Conservation (phyloP, 2,329 filamentous ascomycete genomes). For the Chaetomium sp. region DNA sequence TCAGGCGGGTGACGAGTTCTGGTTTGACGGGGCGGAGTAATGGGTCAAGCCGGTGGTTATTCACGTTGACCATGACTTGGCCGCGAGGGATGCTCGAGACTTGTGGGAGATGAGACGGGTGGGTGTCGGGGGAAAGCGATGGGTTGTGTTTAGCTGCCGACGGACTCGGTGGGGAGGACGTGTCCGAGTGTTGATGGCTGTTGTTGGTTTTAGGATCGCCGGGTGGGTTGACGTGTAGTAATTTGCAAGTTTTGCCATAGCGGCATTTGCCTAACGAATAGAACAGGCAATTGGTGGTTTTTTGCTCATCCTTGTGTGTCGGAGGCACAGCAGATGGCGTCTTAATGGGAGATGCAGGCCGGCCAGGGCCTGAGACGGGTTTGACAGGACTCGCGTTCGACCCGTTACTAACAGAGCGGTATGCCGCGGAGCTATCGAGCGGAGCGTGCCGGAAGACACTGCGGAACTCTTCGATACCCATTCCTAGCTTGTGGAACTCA, state of each 20-base stretch:
- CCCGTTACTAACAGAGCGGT: not conserved
- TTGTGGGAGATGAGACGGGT: constrained; percentile 16
- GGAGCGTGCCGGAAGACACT: constrained; percentile 40
- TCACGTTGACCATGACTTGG: constrained; percentile 25
- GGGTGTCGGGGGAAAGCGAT: not conserved
- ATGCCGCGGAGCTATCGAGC: constrained; percentile 2
- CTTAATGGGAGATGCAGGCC: not conserved
- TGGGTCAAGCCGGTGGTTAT: constrained; percentile 26
- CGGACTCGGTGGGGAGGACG: not conserved
- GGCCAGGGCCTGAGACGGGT: not conserved
- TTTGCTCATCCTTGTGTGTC: constrained; percentile 12
- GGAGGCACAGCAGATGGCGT: not conserved
- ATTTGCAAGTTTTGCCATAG: constrained; percentile 26
- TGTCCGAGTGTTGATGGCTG: not conserved
- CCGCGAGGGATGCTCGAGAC: constrained; percentile 25
- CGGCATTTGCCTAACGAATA: constrained; percentile 27
- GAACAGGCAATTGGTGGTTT: constrained; percentile 22
- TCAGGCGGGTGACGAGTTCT: constrained; percentile 19
- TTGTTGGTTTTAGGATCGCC: not conserved
- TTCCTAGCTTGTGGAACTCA: constrained; percentile 45
- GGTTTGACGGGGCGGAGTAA: constrained; percentile 21
- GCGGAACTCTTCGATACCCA: constrained; percentile 45
- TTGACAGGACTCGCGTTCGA: not conserved
- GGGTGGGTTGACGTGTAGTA: constrained; percentile 20
- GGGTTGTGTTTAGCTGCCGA: too few relatives aligned